A percentile compares a stretch with the other conserved stretches of the same genome.
These are phyloP conservation scores for Oryza rufipogon DNA, from an alignment of 176 grass and related monocot species.

Conservation along the genomic window DNA sequence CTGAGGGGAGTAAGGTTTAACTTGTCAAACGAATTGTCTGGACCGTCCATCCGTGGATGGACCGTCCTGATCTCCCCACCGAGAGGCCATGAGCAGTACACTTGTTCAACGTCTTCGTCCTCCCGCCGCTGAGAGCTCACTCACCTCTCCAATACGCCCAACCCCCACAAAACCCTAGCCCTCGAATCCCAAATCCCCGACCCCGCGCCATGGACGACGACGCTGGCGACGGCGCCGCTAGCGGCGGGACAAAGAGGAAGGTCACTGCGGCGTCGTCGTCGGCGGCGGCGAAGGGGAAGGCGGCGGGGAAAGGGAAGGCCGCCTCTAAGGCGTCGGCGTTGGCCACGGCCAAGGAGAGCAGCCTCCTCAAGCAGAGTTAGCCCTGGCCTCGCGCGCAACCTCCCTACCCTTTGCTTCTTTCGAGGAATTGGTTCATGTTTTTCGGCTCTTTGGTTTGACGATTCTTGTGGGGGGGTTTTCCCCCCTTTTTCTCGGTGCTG, in stretches of 20 bases:
- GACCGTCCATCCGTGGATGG: constrained; percentile 20
- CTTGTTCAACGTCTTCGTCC: background rate
- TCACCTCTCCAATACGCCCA: background rate
- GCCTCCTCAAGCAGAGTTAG: constrained; percentile 87
- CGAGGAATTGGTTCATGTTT: background rate
- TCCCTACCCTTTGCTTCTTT: background rate
- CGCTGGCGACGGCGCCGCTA: constrained; percentile 8
- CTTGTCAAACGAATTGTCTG: background rate
- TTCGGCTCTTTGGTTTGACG: background rate
- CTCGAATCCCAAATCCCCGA: background rate
- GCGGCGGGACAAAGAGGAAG: constrained; percentile 40
- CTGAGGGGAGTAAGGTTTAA: too few relatives aligned
- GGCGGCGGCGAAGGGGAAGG: constrained; percentile 31
- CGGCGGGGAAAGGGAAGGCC: constrained; percentile 44
- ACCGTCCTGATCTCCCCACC: background rate
- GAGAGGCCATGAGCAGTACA: background rate
- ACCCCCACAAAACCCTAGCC: constrained; percentile 44
- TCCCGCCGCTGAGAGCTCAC: background rate
- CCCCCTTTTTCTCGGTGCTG: constrained; percentile 12
- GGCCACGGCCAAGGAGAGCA: constrained; percentile 63
- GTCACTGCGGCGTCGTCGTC: background rate
- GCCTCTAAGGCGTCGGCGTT: constrained; percentile 36
- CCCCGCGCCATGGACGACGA: constrained; percentile 41
- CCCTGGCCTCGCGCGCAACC: background rate
- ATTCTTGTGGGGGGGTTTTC: background rate